Evolutionary conservation across 2,329 filamentous ascomycete species (phyloP).

Genomic region (Didymella exigua): DNA sequence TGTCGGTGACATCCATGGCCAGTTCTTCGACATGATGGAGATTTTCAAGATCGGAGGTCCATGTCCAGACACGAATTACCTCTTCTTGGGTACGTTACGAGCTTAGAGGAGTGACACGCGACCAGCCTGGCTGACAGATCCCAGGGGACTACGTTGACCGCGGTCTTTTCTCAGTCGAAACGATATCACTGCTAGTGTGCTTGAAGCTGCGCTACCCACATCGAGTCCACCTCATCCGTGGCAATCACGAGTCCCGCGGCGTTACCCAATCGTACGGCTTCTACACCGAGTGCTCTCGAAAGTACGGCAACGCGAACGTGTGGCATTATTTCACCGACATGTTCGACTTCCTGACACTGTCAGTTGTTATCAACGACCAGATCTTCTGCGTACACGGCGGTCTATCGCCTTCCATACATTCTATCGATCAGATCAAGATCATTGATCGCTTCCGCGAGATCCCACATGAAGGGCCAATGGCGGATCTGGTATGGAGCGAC

Average conservation of each 20-base stretch:
- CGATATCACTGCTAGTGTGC: conserved; percentile 95
- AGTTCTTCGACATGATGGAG: conserved; percentile 98
- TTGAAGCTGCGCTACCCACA: conserved; percentile 96
- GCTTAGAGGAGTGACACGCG: conserved; percentile 22
- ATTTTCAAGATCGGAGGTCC: conserved; percentile 98
- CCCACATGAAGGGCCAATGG: conserved; percentile 98
- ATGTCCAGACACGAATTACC: conserved; percentile 97
- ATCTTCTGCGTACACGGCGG: conserved; percentile 99
- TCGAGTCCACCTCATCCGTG: conserved; percentile 92
- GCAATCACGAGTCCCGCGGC: conserved; percentile 96
- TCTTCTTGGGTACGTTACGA: conserved; percentile 77
- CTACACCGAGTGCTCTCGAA: conserved; percentile 96
- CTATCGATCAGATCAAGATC: conserved; percentile 99
- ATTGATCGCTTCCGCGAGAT: conserved; percentile 99
- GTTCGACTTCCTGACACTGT: conserved; percentile 97
- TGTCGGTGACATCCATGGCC: conserved; percentile 96
- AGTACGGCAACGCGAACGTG: conserved; percentile 97
- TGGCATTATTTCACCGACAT: conserved; percentile 99
- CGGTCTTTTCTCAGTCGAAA: conserved; percentile 98
- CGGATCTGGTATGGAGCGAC: conserved; percentile 98
- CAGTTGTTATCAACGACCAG: conserved; percentile 97
- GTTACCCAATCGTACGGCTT: conserved; percentile 99
- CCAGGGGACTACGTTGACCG: conserved; percentile 96
- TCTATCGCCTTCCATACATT: conserved; percentile 76
- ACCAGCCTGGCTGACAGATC: conserved; percentile 20